A percentile compares a stretch with the other conserved stretches of the same genome.
Evolutionary conservation across 2,329 filamentous ascomycete species (phyloP).

Genomic region (Acrocalymma vagum): DNA sequence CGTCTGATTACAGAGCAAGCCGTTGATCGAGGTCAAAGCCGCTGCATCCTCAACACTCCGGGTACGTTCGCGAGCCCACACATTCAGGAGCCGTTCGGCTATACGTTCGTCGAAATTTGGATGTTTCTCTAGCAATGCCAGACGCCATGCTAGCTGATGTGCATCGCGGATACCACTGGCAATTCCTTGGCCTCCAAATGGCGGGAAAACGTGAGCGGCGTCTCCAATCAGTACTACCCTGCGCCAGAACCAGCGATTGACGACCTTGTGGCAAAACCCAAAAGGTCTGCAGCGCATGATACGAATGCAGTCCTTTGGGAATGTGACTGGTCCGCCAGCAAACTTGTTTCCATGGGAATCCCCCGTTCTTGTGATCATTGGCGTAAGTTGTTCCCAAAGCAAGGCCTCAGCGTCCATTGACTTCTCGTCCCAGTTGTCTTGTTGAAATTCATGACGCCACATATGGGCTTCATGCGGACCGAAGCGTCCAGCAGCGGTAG

Average conservation of each 20-base stretch:
- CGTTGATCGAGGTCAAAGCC: too few relatives aligned
- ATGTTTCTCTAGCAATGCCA: constrained; percentile 1
- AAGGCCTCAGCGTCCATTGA: too few relatives aligned
- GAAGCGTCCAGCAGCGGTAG: too few relatives aligned
- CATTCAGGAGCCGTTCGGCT: neutral
- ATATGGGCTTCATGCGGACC: too few relatives aligned
- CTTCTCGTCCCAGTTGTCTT: too few relatives aligned
- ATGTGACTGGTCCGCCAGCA: too few relatives aligned
- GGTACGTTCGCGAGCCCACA: constrained; percentile 1
- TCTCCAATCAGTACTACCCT: constrained; percentile 9
- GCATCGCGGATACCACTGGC: constrained; percentile 15
- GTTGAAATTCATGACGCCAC: too few relatives aligned
- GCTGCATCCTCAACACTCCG: constrained; percentile 6
- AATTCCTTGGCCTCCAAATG: constrained; percentile 18
- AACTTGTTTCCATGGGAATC: too few relatives aligned
- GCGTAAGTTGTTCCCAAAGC: too few relatives aligned
- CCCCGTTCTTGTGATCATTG: too few relatives aligned
- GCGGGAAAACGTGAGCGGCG: constrained; percentile 19
- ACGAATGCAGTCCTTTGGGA: constrained; percentile 2
- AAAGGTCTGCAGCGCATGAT: constrained; percentile 4
- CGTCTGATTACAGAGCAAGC: too few relatives aligned
- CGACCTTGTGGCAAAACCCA: constrained; percentile 5
- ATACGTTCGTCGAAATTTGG: too few relatives aligned
- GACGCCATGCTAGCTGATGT: constrained; percentile 1
- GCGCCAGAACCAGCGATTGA: constrained; percentile 1